Evolutionary conservation across 345 rosid species (phyloP), one percentile per base, ranked within the genome.

Genomic region (Melaleuca alternifolia): DNA sequence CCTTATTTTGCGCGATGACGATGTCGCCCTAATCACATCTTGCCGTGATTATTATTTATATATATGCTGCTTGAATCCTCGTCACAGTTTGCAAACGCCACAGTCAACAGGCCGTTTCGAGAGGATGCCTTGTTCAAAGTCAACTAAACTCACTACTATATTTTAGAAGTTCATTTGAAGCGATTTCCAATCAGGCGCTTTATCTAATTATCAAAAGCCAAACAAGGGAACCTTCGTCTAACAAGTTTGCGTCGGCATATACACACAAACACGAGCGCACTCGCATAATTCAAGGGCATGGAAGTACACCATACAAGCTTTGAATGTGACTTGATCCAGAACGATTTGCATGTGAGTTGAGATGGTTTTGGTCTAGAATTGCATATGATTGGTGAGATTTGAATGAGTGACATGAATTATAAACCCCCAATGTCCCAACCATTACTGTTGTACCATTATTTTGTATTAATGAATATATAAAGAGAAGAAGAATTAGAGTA

Each of bases 231-330:
- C 46, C 77, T 33, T 65, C 6, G 46, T 16, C 77, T 33, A 33
- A 33, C 46, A 3, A n/a, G 20, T 28, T 13, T 28, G 41, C 21
- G 6, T 8, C 37, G 18, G 37, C 10, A 11, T n/a, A 41, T 41
- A 41, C 41, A 41, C 41, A 41, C 41, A 4, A 41, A 41, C 41
- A 41, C 41, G n/a, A n/a, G n/a, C 15, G 65, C 24, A 0, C 24
- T 21, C 13, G 24, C 10, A 24, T 24, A 54, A 18, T 54, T 54
- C 23, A 7, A 54, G 57, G 57, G 12, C 5, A 56, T 6, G n/a
- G 0, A 3, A 1, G n/a, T 56, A 0, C 26, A 56, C n/a, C n/a
- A 26, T 0, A 9, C 26, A 23, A 56, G 61, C 0, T 2, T 7
- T 54, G n/a, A n/a, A n/a, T n/a, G n/a, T n/a, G n/a, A n/a, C n/a